Evolutionary conservation across 2,329 filamentous ascomycete genomes (phyloP).

Genomic region (Ophiostoma tasmaniense): DNA sequence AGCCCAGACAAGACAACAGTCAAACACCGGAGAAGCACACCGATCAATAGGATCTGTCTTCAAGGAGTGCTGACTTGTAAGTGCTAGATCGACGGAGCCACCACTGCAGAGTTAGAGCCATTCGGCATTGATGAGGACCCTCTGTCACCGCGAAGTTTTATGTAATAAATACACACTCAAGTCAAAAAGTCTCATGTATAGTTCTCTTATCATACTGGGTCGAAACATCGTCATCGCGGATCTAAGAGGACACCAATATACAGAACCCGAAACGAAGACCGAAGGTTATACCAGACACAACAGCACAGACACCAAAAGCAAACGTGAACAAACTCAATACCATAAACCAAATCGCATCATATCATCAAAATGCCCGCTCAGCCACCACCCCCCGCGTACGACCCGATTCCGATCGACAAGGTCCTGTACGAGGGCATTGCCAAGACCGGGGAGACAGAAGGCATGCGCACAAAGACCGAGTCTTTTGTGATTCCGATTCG

Average conservation of each 20-base stretch:
- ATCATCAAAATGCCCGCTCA: background rate
- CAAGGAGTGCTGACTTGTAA: background rate
- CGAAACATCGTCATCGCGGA: background rate
- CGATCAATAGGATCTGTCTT: background rate
- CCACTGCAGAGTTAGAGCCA: background rate
- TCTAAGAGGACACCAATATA: background rate
- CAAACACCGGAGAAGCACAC: background rate
- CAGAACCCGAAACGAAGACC: background rate
- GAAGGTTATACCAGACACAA: background rate
- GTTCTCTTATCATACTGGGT: background rate
- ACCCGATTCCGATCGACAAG: slow-evolving; percentile 6
- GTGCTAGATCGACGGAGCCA: background rate
- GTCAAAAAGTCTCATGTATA: background rate
- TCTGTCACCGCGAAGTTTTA: background rate
- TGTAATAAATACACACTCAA: background rate
- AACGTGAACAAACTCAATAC: background rate
- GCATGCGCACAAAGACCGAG: background rate
- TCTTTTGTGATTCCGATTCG: slow-evolving; percentile 60
- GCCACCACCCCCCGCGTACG: slow-evolving; percentile 8
- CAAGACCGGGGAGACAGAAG: background rate
- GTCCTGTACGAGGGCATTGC: slow-evolving; percentile 6
- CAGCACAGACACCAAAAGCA: background rate
- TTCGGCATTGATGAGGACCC: background rate
- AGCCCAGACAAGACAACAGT: background rate
- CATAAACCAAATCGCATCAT: background rate